These are phyloP conservation scores for Coemansia sp. DNA, from an alignment of 192 early-diverging fungal genomes.

Conservation along the genomic window DNA sequence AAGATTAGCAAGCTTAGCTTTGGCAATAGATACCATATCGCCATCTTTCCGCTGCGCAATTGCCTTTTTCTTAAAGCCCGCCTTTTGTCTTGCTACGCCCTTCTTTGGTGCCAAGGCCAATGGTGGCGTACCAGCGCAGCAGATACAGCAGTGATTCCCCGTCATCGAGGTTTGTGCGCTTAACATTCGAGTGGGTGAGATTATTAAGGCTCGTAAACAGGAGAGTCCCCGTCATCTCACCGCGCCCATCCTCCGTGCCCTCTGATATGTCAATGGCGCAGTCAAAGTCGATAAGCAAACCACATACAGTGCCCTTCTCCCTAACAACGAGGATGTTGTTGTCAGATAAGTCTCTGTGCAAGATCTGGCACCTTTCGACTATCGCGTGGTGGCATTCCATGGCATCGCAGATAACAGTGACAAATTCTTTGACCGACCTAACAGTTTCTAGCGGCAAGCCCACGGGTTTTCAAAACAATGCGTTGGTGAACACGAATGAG, in stretches of 20 bases:
- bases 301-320: background rate
- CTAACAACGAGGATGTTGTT: conserved; percentile 26
- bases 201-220: conserved; percentile 37
- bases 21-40: background rate
- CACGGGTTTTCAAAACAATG: conserved; percentile 8
- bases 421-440: conserved; percentile 9
- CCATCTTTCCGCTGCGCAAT: background rate
- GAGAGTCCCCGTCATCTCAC: conserved; percentile 4
- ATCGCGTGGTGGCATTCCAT: conserved; percentile 22
- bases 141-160: conserved; percentile 18
- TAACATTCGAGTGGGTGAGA: background rate
- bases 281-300: conserved; percentile 31
- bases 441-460: background rate
- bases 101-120: background rate
- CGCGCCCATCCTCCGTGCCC: background rate
- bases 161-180: conserved; percentile 10
- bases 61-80: background rate
- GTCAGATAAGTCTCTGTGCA: conserved; percentile 28
- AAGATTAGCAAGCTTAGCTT: background rate
- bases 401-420: conserved; percentile 20
- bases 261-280: background rate
- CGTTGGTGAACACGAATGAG: conserved; percentile 7
- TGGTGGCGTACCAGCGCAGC: background rate
- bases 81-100: background rate
- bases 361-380: conserved; percentile 3